Evolutionary conservation across 176 grass and related monocot species (phyloP).

Genomic region (Oryza coarctata): DNA sequence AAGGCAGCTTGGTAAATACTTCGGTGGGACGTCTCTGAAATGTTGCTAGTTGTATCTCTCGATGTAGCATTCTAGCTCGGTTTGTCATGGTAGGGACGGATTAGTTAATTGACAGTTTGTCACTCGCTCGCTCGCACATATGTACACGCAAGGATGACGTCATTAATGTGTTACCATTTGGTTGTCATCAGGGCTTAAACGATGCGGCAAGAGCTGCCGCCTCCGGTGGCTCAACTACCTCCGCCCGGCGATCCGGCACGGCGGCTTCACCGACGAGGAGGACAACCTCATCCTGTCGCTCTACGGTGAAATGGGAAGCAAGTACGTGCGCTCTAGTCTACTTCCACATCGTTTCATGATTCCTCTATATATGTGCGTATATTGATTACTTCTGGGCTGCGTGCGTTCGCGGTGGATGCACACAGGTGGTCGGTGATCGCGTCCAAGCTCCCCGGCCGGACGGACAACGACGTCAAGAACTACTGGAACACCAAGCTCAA

Average conservation of each 20-base stretch:
- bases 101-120: not conserved
- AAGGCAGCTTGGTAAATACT: not conserved
- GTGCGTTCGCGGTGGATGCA: not conserved
- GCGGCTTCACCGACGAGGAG: slow-evolving; percentile 53
- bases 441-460: slow-evolving; percentile 67
- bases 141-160: not conserved
- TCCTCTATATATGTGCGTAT: not conserved
- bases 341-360: too few species aligned
- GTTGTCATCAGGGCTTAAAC: slow-evolving; percentile 37
- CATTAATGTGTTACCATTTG: not conserved
- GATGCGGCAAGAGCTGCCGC: slow-evolving; percentile 63
- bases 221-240: slow-evolving; percentile 65
- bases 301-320: slow-evolving; percentile 52
- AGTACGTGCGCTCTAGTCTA: slow-evolving; percentile 5
- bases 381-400: not conserved
- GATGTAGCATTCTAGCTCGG: not conserved
- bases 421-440: slow-evolving; percentile 88
- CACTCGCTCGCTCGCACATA: too few species aligned
- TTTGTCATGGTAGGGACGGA: not conserved
- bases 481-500: slow-evolving; percentile 97
- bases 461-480: slow-evolving; percentile 92
- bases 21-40: too few species aligned
- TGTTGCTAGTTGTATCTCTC: too few species aligned
- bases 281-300: slow-evolving; percentile 49
- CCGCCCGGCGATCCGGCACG: slow-evolving; percentile 55